Evolutionary conservation across 1,284 basidiomycete genomes (phyloP).

Genomic region (Pholiota adiposa): DNA sequence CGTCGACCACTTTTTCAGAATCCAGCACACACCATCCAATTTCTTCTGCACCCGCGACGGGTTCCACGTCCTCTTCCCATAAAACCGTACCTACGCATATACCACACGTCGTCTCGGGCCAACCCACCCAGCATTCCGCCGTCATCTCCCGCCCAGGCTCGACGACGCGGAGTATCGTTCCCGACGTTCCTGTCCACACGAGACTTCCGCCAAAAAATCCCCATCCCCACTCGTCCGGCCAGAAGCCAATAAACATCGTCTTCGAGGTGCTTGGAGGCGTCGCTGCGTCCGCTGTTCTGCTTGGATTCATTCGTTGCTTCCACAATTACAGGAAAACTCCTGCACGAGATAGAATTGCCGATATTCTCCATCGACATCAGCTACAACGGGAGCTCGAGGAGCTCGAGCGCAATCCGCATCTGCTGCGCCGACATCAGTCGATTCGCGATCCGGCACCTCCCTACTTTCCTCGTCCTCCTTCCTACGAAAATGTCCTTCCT

Average conservation of each 20-base stretch:
- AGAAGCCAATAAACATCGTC: slow-evolving; percentile 41
- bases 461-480: slow-evolving; percentile 49
- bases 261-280: slow-evolving; percentile 53
- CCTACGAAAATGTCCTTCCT: slow-evolving; percentile 24
- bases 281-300: slow-evolving; percentile 35
- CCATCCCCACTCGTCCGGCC: slow-evolving; percentile 16
- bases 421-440: slow-evolving; percentile 27
- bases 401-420: slow-evolving; percentile 36
- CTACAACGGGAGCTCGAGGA: slow-evolving; percentile 58
- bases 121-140: slow-evolving; percentile 1
- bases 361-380: slow-evolving; percentile 45
- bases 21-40: slow-evolving; percentile 1
- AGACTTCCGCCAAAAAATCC: slow-evolving; percentile 1
- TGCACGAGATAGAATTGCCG: slow-evolving; percentile 45
- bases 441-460: slow-evolving; percentile 44
- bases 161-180: background rate
- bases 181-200: slow-evolving; percentile 6
- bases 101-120: background rate
- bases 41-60: background rate
- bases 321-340: slow-evolving; percentile 50
- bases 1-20: slow-evolving; percentile 2
- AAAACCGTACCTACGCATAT: background rate
- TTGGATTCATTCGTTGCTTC: slow-evolving; percentile 43
- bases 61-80: slow-evolving; percentile 6
- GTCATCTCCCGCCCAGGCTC: slow-evolving; percentile 8